Conservation (phyloP, 331 rosid species). For the Acacia concinna region DNA sequence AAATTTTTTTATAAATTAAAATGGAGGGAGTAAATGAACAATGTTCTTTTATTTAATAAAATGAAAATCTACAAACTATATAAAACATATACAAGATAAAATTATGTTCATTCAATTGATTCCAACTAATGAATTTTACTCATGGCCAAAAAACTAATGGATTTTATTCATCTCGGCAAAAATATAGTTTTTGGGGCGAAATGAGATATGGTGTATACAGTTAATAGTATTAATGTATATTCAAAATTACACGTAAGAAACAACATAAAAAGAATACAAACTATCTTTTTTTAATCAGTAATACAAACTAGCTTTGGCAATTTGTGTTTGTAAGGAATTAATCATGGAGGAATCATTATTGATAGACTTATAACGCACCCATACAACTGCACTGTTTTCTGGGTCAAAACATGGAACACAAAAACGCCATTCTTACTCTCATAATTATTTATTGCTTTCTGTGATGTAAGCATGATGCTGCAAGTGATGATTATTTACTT, state of each 20-base stretch:
- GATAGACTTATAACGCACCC: neutral
- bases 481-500: neutral
- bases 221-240: neutral
- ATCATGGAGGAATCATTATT: neutral
- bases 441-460: neutral
- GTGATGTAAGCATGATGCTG: constrained; percentile 24
- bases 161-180: neutral
- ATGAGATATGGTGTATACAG: neutral
- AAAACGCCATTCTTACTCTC: constrained; percentile 4
- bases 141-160: neutral
- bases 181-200: too few species aligned
- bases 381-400: neutral
- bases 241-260: neutral
- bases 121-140: neutral
- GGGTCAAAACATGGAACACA: neutral
- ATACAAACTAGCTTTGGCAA: neutral
- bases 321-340: neutral
- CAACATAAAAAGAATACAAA: neutral
- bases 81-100: too few species aligned
- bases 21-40: too few species aligned
- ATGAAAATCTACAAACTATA: too few species aligned
- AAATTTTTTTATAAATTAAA: too few species aligned
- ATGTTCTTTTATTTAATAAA: too few species aligned
- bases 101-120: neutral
- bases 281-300: too few species aligned